phyloP scores from a whole-genome alignment of 306 rosid species.

The Nissolia schottii region DNA sequence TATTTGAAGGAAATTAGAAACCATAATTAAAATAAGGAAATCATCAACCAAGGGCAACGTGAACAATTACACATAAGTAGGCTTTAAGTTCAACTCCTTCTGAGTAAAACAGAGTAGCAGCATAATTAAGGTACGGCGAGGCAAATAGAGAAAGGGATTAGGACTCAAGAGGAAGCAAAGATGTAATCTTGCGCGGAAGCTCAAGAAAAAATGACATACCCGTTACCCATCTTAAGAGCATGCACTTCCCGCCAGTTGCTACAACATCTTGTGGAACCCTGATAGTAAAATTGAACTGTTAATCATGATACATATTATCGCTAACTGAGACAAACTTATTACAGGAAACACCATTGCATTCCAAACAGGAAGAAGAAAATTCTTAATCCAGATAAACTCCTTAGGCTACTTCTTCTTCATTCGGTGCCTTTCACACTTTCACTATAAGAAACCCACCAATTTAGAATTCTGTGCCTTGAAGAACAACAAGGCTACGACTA shows the following conservation, averaged over 20 bases:
- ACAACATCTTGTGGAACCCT: conserved; percentile 98
- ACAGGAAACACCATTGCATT: neutral
- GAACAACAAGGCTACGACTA: too few species aligned
- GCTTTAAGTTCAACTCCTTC: neutral
- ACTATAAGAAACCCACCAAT: too few species aligned
- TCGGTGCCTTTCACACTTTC: too few species aligned
- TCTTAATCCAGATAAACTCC: neutral
- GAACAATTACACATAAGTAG: neutral
- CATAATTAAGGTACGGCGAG: neutral
- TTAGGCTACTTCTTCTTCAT: neutral
- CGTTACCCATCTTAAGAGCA: conserved; percentile 80
- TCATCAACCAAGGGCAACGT: neutral
- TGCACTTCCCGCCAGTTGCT: conserved; percentile 90
- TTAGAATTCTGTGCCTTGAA: too few species aligned
- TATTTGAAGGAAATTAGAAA: neutral
- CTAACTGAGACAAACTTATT: neutral
- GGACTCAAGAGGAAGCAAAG: neutral
- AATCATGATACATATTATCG: neutral
- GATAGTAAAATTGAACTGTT: neutral
- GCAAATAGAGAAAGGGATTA: neutral
- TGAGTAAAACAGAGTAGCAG: neutral
- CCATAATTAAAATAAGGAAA: neutral
- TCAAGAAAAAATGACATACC: conserved; percentile 43
- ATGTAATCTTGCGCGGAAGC: neutral
- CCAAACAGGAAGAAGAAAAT: neutral